phyloP scores from a whole-genome alignment of 2,329 filamentous ascomycete genomes.

The Phyllosticta citriasiana region DNA sequence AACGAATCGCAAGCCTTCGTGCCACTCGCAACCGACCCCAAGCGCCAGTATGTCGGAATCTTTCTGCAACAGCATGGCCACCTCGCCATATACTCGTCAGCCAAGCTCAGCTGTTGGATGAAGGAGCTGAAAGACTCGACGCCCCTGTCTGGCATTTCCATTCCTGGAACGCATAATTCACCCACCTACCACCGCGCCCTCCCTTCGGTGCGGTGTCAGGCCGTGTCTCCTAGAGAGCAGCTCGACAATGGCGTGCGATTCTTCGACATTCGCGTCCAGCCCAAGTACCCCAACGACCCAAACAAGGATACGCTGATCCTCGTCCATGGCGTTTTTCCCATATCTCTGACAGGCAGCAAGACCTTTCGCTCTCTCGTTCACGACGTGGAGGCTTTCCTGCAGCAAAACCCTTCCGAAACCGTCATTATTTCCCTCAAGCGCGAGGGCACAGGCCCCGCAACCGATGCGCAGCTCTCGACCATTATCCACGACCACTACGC shows the following conservation, averaged over 20 bases:
- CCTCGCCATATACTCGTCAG: constrained; percentile 58
- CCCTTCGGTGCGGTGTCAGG: constrained; percentile 88
- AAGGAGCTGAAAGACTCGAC: constrained; percentile 57
- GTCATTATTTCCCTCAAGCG: constrained; percentile 83
- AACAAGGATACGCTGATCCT: constrained; percentile 62
- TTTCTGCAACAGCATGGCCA: constrained; percentile 30
- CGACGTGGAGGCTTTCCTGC: constrained; percentile 64
- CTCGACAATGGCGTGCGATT: constrained; percentile 87
- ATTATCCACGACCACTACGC: constrained; percentile 64
- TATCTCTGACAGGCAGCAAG: constrained; percentile 72
- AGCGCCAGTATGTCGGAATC: constrained; percentile 31
- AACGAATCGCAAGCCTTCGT: constrained; percentile 28
- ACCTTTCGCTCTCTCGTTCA: constrained; percentile 65
- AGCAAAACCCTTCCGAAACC: constrained; percentile 67
- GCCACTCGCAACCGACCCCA: constrained; percentile 29
- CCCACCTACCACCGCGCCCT: constrained; percentile 76
- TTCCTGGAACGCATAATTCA: constrained; percentile 93
- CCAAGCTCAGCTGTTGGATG: constrained; percentile 72
- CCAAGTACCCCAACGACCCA: constrained; percentile 45
- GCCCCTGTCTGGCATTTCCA: constrained; percentile 70
- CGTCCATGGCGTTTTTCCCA: constrained; percentile 83
- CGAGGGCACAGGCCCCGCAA: constrained; percentile 73
- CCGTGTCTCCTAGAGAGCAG: constrained; percentile 65
- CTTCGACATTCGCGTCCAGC: constrained; percentile 79
- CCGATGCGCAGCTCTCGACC: constrained; percentile 66